Conservation (phyloP, 2,329 filamentous ascomycete genomes). For the Ceratocystis diversiconidia region DNA sequence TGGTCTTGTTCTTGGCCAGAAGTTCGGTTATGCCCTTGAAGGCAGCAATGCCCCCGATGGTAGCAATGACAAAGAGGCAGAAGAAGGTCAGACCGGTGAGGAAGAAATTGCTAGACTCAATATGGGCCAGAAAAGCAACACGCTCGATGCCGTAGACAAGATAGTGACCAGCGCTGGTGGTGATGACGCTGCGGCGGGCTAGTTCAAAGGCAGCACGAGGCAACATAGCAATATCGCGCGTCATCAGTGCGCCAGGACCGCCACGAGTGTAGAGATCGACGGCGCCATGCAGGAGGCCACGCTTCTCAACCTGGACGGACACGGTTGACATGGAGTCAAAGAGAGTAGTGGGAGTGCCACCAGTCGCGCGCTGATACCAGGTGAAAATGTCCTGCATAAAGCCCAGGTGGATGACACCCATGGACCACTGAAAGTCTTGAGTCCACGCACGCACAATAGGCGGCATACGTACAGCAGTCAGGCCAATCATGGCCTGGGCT, state of each 20-base stretch:
- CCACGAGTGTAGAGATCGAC: constrained; percentile 35
- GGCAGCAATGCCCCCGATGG: constrained; percentile 53
- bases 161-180: constrained; percentile 40
- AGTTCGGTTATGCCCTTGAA: constrained; percentile 76
- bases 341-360: constrained; percentile 66
- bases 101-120: constrained; percentile 87
- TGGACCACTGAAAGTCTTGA: constrained; percentile 95
- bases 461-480: constrained; percentile 66
- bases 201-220: constrained; percentile 31
- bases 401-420: constrained; percentile 81
- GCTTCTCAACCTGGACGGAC: constrained; percentile 72
- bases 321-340: constrained; percentile 59
- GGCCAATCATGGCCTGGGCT: constrained; percentile 78
- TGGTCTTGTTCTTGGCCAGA: constrained; percentile 57
- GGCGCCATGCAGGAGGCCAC: constrained; percentile 27
- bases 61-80: constrained; percentile 64
- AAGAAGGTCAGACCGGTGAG: constrained; percentile 85
- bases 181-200: constrained; percentile 41
- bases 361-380: constrained; percentile 91
- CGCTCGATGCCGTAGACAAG: constrained; percentile 71
- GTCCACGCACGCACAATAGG: constrained; percentile 88
- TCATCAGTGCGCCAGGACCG: constrained; percentile 25
- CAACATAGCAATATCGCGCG: constrained; percentile 40
- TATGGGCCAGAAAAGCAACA: constrained; percentile 70
- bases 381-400: constrained; percentile 83